These are phyloP conservation scores for Aspergillus fructus DNA, from an alignment of 2,329 filamentous ascomycete species.

Conservation along the genomic window DNA sequence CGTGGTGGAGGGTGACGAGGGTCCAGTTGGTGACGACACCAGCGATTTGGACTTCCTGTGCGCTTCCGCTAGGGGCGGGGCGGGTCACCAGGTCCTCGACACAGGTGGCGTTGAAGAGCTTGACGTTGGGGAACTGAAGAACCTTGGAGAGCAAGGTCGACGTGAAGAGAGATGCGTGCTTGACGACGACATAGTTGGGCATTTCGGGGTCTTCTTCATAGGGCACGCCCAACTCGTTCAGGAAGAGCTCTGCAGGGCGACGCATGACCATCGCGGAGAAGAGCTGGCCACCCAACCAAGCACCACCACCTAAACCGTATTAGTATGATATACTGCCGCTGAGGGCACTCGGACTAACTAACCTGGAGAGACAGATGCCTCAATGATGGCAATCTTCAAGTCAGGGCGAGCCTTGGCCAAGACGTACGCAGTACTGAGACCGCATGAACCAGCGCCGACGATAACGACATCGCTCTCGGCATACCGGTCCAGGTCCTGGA, in stretches of 20 bases:
- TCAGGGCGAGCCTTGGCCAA: slow-evolving; percentile 82
- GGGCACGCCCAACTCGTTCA: slow-evolving; percentile 75
- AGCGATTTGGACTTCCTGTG: slow-evolving; percentile 66
- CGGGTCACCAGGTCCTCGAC: slow-evolving; percentile 93
- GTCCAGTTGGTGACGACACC: slow-evolving; percentile 98
- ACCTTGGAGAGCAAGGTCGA: slow-evolving; percentile 83
- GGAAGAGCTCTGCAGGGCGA: slow-evolving; percentile 83
- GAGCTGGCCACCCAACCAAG: slow-evolving; percentile 90
- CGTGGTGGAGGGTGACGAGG: slow-evolving; percentile 80
- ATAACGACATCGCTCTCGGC: slow-evolving; percentile 95
- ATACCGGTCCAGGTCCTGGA: slow-evolving; percentile 81
- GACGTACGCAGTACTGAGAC: slow-evolving; percentile 79
- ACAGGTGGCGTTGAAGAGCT: slow-evolving; percentile 92
- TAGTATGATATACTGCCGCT: slow-evolving; percentile 1
- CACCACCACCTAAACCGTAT: slow-evolving; percentile 65
- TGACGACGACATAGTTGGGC: slow-evolving; percentile 85
- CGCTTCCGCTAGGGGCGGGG: slow-evolving; percentile 50
- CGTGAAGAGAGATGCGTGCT: slow-evolving; percentile 91
- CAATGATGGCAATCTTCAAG: slow-evolving; percentile 86
- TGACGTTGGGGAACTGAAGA: slow-evolving; percentile 81
- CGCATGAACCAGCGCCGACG: slow-evolving; percentile 85
- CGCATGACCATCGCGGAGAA: slow-evolving; percentile 96
- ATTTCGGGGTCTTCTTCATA: slow-evolving; percentile 89
- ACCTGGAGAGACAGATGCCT: slow-evolving; percentile 79
- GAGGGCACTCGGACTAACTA: slow-evolving; percentile 20